Evolutionary conservation across 257 asterid species (phyloP).

Genomic region (Solanum etuberosum): DNA sequence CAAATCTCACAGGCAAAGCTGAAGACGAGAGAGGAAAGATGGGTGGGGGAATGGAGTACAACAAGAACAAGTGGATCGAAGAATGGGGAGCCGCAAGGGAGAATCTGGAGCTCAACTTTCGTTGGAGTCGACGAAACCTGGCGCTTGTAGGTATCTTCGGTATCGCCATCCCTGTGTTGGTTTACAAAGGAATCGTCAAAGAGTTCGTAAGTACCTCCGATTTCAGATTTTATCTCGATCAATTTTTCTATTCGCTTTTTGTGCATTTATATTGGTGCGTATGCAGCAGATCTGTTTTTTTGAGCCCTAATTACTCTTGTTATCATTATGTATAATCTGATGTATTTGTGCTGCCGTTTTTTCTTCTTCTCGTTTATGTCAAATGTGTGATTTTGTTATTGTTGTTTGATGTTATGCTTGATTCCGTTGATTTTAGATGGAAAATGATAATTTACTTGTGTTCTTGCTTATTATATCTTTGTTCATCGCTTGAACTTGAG

Average conservation of each 20-base stretch:
- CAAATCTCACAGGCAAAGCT: neutral
- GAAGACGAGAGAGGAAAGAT: conserved; percentile 19
- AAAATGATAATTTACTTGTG: neutral
- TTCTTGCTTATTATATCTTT: neutral
- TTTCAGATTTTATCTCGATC: neutral
- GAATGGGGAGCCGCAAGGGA: conserved; percentile 76
- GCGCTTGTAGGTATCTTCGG: conserved; percentile 86
- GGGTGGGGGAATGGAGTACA: conserved; percentile 94
- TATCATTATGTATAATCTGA: neutral
- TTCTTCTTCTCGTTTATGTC: neutral
- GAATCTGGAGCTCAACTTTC: conserved; percentile 78
- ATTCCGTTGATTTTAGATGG: neutral
- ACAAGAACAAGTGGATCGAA: conserved; percentile 84
- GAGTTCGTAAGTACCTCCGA: conserved; percentile 49
- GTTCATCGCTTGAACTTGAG: neutral
- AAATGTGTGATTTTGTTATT: neutral
- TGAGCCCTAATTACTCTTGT: neutral
- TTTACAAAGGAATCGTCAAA: conserved; percentile 81
- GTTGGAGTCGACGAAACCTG: conserved; percentile 85
- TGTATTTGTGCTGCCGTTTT: neutral
- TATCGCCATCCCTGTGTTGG: conserved; percentile 58
- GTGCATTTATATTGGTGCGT: neutral
- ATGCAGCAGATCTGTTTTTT: neutral
- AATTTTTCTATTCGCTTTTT: neutral
- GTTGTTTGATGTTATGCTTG: neutral